A percentile compares a stretch with the other conserved stretches of the same genome.
Conservation (phyloP, 2,329 filamentous ascomycete species). For the Talaromyces sp. region DNA sequence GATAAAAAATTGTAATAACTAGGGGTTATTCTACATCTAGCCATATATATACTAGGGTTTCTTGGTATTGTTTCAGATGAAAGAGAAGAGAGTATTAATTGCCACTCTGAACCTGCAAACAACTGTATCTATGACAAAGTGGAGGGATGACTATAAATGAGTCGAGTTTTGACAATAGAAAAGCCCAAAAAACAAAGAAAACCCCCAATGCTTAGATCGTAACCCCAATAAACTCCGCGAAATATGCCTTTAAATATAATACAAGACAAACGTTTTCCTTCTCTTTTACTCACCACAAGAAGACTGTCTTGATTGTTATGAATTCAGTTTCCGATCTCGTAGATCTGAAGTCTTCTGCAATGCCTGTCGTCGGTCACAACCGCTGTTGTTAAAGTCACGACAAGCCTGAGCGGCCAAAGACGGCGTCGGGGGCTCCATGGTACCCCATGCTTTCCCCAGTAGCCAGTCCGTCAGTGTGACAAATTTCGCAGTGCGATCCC, state of each 20-base stretch:
- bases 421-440: slow-evolving; percentile 21
- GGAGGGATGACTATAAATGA: background rate
- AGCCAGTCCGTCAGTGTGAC: slow-evolving; percentile 94
- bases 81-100: too few relatives aligned
- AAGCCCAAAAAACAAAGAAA: background rate
- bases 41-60: too few relatives aligned
- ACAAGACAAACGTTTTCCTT: background rate
- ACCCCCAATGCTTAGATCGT: background rate
- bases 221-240: background rate
- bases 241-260: background rate
- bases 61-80: too few relatives aligned
- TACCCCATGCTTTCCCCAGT: slow-evolving; percentile 67
- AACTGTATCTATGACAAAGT: background rate
- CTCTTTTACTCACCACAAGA: too few relatives aligned
- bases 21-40: too few relatives aligned
- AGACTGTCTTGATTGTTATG: background rate
- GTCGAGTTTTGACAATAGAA: background rate
- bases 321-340: background rate
- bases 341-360: background rate
- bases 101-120: too few relatives aligned
- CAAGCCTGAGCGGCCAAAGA: slow-evolving; percentile 26
- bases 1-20: too few relatives aligned
- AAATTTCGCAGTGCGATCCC: slow-evolving; percentile 79
- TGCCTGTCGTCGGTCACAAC: background rate
- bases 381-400: slow-evolving; percentile 11